Base-by-base conservation (phyloP, 1,139 yeast genomes). In the Petasospora fabianii region DNA sequence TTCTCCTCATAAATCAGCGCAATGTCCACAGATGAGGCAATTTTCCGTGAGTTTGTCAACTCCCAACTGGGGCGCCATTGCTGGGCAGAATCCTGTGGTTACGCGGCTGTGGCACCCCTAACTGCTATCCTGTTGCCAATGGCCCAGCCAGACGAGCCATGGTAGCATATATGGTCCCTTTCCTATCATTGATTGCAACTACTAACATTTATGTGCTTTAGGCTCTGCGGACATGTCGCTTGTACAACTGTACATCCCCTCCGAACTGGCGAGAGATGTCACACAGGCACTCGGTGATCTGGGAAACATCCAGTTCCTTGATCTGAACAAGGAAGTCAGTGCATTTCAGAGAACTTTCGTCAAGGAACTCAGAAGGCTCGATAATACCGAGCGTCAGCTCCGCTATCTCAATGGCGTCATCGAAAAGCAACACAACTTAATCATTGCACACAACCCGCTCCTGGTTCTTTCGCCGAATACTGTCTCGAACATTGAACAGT, bases 171-270 rank as follows among this genome's bases (percentile, higher is more conserved):
- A n/a, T n/a, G n/a, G n/a, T n/a, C n/a, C n/a, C n/a, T n/a, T n/a
- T n/a, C n/a, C n/a, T n/a, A n/a, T n/a, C n/a, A n/a, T n/a, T n/a
- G n/a, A n/a, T n/a, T n/a, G n/a, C n/a, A n/a, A n/a, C n/a, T n/a
- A n/a, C n/a, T n/a, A n/a, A n/a, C n/a, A n/a, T n/a, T n/a, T n/a
- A n/a, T n/a, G n/a, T n/a, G n/a, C n/a, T n/a, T n/a, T 22, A 53
- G 58, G 75, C 54, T 83, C 92, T 36, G 92, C 92, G 75, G 84
- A 79, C 53, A 83, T 83, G 92, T 76, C 86, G 17, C 73, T 81
- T 60, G 76, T 82, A 32, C 86, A 83, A 57, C 62, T 84, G 52
- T 83, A 81, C 55, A 78, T 83, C 38, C 88, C 90, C 3, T 68
- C 80, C 19, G 94, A 84, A 60, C 74, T 77, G 18, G 66, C 84